Base-by-base conservation (phyloP, 2,329 filamentous ascomycete genomes). In the Teratosphaeria viscida region DNA sequence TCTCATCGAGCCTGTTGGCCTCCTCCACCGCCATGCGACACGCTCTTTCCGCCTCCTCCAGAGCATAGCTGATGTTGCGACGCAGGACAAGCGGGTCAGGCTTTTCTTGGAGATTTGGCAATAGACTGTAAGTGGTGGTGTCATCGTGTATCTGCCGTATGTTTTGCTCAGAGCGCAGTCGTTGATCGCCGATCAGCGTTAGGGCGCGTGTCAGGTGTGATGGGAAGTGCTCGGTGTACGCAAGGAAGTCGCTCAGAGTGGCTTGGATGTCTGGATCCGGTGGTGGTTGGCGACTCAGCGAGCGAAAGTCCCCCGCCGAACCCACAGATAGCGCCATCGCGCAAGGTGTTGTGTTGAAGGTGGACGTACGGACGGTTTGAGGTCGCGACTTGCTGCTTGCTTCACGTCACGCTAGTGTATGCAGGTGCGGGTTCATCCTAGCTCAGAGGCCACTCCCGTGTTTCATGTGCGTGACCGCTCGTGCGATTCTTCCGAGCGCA, bases 161-260 rank as follows among this genome's bases (percentile, higher is more conserved):
- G 56, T 73, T 74, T 14, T 73, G 69, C 61, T 73, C 68, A 61
- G 78, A 79, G 57, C 72, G 72, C 39, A 69, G 66, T 62, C 81
- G 77, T 63, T 81, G 77, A 62, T 80, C 75, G 63, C 78, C 77
- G 66, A 87, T 85, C 60, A 87, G 76, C 57, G 81, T 83, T 58
- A 87, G 74, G 63, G 84, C 85, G 66, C 84, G 83, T 60, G 81
- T 78, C 27, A 87, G 76, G 69, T 86, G 84, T 10, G 84, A 82
- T 37, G 84, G 84, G 60, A 85, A 84, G 76, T 85, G 85, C 73
- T 87, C 84, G 63, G 84, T 87, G 73, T 86, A 87, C 71, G 86
- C 83, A 60, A 86, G 81, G 71, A 84, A 87, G 71, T 87, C 84
- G 64, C 83, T 85, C 54, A 87, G 81, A 29, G 84, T 85, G 37